phyloP scores from a whole-genome alignment of 495 filamentous ascomycete species.

The Symbiotaphrina buchneri region DNA sequence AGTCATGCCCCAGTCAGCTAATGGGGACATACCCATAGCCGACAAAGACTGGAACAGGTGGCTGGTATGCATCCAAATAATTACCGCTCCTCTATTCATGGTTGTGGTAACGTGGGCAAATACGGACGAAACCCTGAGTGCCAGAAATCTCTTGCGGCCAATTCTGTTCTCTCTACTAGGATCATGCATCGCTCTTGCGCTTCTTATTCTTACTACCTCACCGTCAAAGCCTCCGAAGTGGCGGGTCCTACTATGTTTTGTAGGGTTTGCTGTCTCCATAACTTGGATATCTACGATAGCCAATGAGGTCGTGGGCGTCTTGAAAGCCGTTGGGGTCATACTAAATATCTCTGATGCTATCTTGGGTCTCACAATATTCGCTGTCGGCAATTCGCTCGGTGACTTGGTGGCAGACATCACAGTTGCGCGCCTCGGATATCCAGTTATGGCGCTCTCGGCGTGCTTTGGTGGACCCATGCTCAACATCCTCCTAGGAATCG shows the following conservation, averaged over 20 bases:
- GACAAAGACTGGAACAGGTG: constrained; percentile 66
- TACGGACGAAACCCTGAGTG: constrained; percentile 14
- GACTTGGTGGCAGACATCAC: constrained; percentile 92
- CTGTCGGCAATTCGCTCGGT: constrained; percentile 85
- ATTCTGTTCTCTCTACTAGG: constrained; percentile 43
- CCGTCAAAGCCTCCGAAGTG: constrained; percentile 33
- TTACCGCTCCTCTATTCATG: constrained; percentile 73
- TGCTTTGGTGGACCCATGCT: constrained; percentile 97
- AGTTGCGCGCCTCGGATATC: constrained; percentile 77
- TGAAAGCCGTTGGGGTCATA: constrained; percentile 87
- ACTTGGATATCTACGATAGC: constrained; percentile 95
- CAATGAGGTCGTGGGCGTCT: constrained; percentile 82
- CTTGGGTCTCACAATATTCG: constrained; percentile 86
- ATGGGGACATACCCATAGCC: no score
- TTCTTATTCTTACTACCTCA: constrained; percentile 40
- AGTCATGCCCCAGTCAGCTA: no score
- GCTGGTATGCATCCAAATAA: constrained; percentile 66
- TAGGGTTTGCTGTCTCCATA: constrained; percentile 81
- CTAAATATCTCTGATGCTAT: constrained; percentile 89
- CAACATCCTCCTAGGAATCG: constrained; percentile 90
- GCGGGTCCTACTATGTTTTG: constrained; percentile 56
- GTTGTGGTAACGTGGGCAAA: constrained; percentile 58
- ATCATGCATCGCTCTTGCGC: constrained; percentile 38
- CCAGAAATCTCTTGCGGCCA: constrained; percentile 29
- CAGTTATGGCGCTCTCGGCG: constrained; percentile 88